These are phyloP conservation scores for Erysimum pusillum DNA, from an alignment of 441 rosid genomes.

Conservation along the genomic window DNA sequence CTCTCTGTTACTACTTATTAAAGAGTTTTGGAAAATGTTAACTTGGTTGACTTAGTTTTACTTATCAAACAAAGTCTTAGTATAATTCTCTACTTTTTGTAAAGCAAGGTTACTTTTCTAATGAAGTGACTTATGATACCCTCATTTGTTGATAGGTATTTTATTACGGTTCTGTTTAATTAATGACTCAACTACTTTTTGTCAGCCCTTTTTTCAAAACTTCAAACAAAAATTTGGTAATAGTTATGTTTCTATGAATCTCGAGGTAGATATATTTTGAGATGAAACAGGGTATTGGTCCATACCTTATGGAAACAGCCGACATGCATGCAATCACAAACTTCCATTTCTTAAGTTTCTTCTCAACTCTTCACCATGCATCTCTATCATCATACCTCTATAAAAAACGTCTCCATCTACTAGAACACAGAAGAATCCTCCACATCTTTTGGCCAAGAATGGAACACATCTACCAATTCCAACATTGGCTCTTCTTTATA, in stretches of 20 bases:
- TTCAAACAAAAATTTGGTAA: constrained; percentile 20
- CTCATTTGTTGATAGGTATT: too few relatives aligned
- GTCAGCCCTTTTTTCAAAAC: too few relatives aligned
- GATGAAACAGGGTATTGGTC: constrained; percentile 40
- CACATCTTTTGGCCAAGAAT: constrained; percentile 39
- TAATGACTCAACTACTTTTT: constrained; percentile 49
- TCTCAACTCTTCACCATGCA: constrained; percentile 36
- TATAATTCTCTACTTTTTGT: not conserved
- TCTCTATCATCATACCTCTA: constrained; percentile 25
- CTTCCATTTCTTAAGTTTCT: constrained; percentile 26
- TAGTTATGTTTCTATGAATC: constrained; percentile 34
- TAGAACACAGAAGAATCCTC: constrained; percentile 29
- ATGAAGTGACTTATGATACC: constrained; percentile 10
- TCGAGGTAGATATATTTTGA: constrained; percentile 42
- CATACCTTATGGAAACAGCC: constrained; percentile 35
- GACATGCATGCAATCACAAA: constrained; percentile 53
- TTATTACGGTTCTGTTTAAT: constrained; percentile 15
- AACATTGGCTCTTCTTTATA: constrained; percentile 30
- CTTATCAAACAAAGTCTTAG: not conserved
- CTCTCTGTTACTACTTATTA: too few relatives aligned
- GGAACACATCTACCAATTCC: constrained; percentile 38
- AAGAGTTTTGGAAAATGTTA: too few relatives aligned
- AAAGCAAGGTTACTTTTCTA: constrained; percentile 14
- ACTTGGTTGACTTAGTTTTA: too few relatives aligned
- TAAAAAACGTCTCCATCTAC: constrained; percentile 8